A percentile compares a stretch with the other conserved stretches of the same genome.
Conservation (phyloP, 768 basidiomycete genomes). For the Crucibulum laeve region DNA sequence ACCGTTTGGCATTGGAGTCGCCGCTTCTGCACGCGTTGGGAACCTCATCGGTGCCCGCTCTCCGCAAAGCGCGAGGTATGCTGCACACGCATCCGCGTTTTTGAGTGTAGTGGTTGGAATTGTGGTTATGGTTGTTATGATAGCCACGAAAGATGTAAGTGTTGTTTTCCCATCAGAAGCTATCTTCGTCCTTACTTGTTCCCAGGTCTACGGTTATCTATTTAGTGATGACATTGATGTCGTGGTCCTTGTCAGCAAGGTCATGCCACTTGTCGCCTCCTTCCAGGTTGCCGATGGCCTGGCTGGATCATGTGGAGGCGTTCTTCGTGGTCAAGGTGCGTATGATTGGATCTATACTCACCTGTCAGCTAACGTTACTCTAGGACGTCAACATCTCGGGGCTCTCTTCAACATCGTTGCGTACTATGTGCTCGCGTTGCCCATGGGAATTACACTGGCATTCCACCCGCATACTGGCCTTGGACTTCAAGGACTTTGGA, state of each 20-base stretch:
- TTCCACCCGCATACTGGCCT: conserved; percentile 42
- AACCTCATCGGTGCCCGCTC: conserved; percentile 63
- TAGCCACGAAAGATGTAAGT: conserved; percentile 54
- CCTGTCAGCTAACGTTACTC: background rate
- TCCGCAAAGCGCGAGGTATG: conserved; percentile 45
- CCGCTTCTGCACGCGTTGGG: conserved; percentile 69
- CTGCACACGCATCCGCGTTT: conserved; percentile 61
- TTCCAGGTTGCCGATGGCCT: conserved; percentile 83
- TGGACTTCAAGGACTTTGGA: conserved; percentile 75
- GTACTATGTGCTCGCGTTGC: conserved; percentile 78
- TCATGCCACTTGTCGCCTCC: conserved; percentile 72
- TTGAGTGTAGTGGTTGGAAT: conserved; percentile 57
- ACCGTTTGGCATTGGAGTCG: conserved; percentile 74
- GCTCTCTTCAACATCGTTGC: conserved; percentile 71
- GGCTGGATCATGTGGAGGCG: conserved; percentile 58
- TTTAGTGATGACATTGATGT: conserved; percentile 65
- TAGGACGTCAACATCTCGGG: conserved; percentile 69
- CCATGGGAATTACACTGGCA: conserved; percentile 70
- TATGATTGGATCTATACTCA: background rate
- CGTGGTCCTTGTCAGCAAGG: conserved; percentile 53
- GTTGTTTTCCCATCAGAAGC: background rate
- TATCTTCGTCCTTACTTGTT: background rate
- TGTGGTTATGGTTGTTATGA: conserved; percentile 54
- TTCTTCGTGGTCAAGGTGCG: conserved; percentile 76
- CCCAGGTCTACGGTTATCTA: conserved; percentile 60